Evolutionary conservation across 257 asterid genomes (phyloP).

Genomic region (Dorcoceras hygrometricum): DNA sequence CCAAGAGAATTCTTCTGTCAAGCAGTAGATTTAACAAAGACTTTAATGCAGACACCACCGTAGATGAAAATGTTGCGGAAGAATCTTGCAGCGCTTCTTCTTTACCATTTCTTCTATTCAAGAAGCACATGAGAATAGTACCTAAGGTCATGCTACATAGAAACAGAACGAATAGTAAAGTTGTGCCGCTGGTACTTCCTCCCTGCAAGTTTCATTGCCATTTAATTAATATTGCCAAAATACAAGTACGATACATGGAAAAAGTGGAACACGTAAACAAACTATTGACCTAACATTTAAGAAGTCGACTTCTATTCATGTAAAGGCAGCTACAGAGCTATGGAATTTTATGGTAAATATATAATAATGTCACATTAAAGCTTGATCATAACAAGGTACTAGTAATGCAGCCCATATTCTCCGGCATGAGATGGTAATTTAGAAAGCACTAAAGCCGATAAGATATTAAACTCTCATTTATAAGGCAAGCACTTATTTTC

Average conservation of each 20-base stretch:
- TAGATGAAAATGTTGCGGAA: slow-evolving; percentile 41
- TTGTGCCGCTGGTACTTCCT: slow-evolving; percentile 78
- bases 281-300: not conserved
- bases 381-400: not conserved
- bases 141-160: slow-evolving; percentile 76
- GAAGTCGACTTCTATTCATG: not conserved
- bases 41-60: slow-evolving; percentile 55
- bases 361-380: not conserved
- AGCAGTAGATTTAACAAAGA: slow-evolving; percentile 53
- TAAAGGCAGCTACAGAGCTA: not conserved
- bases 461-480: not conserved
- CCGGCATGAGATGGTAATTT: not conserved
- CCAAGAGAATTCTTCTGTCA: slow-evolving; percentile 66
- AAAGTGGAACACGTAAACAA: not conserved
- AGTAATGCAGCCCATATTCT: not conserved
- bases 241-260: not conserved
- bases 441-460: not conserved
- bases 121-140: slow-evolving; percentile 77
- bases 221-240: slow-evolving; percentile 17
- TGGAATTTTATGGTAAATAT: not conserved
- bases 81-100: slow-evolving; percentile 49
- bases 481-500: not conserved
- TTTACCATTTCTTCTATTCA: slow-evolving; percentile 63
- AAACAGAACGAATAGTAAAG: slow-evolving; percentile 68
- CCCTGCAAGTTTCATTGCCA: slow-evolving; percentile 50